These are phyloP conservation scores for Lumnitzera littorea DNA, from an alignment of 345 rosid genomes.

Conservation along the genomic window DNA sequence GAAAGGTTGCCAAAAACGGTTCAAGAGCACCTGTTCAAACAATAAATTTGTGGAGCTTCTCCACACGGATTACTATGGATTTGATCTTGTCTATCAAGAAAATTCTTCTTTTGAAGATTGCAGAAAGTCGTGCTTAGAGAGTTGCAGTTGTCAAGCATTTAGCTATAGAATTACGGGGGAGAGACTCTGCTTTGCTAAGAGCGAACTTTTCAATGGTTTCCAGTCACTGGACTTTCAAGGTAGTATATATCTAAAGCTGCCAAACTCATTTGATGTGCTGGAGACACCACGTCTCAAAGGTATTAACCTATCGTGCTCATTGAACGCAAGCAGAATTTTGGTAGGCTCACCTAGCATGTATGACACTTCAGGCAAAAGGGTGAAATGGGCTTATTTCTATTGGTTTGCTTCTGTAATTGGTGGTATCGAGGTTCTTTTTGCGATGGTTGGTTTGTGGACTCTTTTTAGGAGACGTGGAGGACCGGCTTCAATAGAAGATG, in stretches of 20 bases:
- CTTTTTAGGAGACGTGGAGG: conserved; percentile 10
- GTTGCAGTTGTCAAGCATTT: conserved; percentile 32
- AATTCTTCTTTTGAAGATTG: conserved; percentile 14
- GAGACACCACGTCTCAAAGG: neutral
- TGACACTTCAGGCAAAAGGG: conserved; percentile 9
- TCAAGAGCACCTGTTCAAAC: conserved; percentile 15
- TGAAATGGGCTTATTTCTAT: conserved; percentile 33
- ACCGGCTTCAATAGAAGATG: conserved; percentile 12
- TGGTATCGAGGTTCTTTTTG: conserved; percentile 20
- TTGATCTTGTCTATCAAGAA: neutral
- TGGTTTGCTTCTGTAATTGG: conserved; percentile 28
- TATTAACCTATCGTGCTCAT: conserved; percentile 5
- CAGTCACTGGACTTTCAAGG: conserved; percentile 19
- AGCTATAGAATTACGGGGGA: conserved; percentile 16
- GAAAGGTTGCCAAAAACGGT: conserved; percentile 39
- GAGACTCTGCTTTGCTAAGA: conserved; percentile 15
- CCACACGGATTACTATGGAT: conserved; percentile 26
- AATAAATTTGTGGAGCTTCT: conserved; percentile 19
- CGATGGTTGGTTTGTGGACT: conserved; percentile 24
- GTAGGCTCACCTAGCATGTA: conserved; percentile 16
- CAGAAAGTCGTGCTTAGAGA: conserved; percentile 20
- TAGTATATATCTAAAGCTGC: conserved; percentile 22
- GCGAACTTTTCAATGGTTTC: conserved; percentile 26
- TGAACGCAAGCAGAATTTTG: neutral
- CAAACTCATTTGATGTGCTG: conserved; percentile 8